Base-by-base conservation (phyloP, 805 yeast genomes). In the Yarrowia phangngaensis region DNA sequence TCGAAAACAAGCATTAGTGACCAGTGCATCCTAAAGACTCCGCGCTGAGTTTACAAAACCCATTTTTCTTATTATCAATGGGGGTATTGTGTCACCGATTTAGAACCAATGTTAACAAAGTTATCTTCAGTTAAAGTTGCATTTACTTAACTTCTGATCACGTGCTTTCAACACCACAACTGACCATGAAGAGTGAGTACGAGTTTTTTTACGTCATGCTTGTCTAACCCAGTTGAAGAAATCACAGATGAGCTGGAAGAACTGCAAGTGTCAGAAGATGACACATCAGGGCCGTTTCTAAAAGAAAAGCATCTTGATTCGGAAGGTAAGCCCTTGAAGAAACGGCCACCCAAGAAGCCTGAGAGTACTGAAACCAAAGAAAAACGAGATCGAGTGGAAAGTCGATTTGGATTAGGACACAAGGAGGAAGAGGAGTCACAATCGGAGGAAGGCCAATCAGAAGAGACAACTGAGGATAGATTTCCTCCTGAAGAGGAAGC, bases 401-500 rank as follows among this genome's bases (percentile, higher is more conserved):
- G 29, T 11, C 48, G 48, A 7, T 41, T 41, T 22, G 9, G 35
- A 15, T 26, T 6, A 26, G 28, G n/a, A 13, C 17, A 20, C 16
- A 26, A 24, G 5, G 22, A 36, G 22, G 17, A 24, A 9, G 15
- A 16, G 5, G 17, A 24, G 23, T 6, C 7, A 12, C 6, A 17
- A 0, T 13, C n/a, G n/a, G 32, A 38, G 2, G 24, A 17, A 2
- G 20, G 19, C 2, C 13, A 27, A 2, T 16, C 6, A 3, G 27
- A 28, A 2, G n/a, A 13, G 4, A 17, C 14, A 7, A 14, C 13
- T 1, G 35, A 29, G 14, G 22, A 23, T 8, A 20, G 41, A 6
- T 45, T 45, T 13, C 4, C 31, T 6, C 57, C 60, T 2, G 60
- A 54, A 14, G 54, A 52, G 15, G 62, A 58, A 50, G 41, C 41